Evolutionary conservation across 2,329 filamentous ascomycete species (phyloP), one percentile per base, ranked within the genome.

Genomic region (Orbilia oligospora): DNA sequence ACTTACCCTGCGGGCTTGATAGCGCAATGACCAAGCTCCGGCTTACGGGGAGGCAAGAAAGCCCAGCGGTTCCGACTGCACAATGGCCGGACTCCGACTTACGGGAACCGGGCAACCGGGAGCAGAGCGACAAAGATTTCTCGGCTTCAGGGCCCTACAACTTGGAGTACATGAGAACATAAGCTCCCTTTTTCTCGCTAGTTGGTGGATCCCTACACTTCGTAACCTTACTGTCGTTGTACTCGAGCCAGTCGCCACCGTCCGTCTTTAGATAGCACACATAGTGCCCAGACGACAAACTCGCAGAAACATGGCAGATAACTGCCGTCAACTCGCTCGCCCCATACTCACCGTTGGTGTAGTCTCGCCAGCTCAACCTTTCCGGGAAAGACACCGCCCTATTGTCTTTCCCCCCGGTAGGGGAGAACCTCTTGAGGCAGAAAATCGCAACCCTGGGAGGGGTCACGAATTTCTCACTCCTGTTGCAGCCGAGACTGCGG

Each of bases 401-500:
- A 36, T 66, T 77, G 44, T 77, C 73, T 33, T 71, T 77, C 20
- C 5, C 48, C 58, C 14, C 55, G 20, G 64, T 58, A 16, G 12
- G 14, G 38, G 9, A 2, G 63, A 77, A 77, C 49, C 73, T 38
- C 14, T 48, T 64, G 5, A 77, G 73, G 10, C 58, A 63, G 18
- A 77, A 64, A 44, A 77, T 22, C 4, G 73, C 73, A n/a, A 71
- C 61, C 30, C 12, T 67, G 16, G 73, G 73, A 22, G 67, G 73
- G 12, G 68, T 16, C n/a, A 51, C 67, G 53, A 77, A 77, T 14
- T 41, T 46, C 16, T 53, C 16, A 30, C 46, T 71, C 38, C 71
- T 77, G 36, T 67, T 48, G 51, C 71, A 63, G 3, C 73, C 73
- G 18, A 12, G 5, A 14, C 51, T 9, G n/a, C 73, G 53, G 24